Conservation (phyloP, 306 rosid species). For the Hylodesmum podocarpum region DNA sequence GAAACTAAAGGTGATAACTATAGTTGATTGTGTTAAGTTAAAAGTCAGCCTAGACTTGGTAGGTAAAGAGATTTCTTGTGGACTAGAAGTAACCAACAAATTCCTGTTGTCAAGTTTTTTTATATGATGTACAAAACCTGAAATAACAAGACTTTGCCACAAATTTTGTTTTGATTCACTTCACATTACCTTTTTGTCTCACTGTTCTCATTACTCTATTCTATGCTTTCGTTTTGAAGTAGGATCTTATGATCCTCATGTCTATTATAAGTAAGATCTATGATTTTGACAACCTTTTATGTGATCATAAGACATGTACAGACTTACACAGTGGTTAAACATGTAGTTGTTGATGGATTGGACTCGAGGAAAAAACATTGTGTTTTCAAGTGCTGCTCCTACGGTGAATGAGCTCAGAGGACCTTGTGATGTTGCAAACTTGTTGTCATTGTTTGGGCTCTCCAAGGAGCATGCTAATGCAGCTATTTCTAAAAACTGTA, state of each 20-base stretch:
- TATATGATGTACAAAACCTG: background rate
- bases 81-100: background rate
- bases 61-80: background rate
- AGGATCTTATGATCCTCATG: background rate
- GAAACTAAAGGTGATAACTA: too few relatives aligned
- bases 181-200: background rate
- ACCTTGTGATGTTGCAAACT: slow-evolving; percentile 84
- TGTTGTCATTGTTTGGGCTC: slow-evolving; percentile 72
- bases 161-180: background rate
- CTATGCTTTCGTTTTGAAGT: slow-evolving; percentile 4
- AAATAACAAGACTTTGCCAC: background rate
- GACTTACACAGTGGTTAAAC: slow-evolving; percentile 21
- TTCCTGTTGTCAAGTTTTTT: background rate
- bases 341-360: slow-evolving; percentile 81
- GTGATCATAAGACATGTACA: background rate
- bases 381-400: slow-evolving; percentile 75
- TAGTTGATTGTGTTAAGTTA: background rate
- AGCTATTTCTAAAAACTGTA: slow-evolving; percentile 81
- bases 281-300: background rate
- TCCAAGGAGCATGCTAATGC: slow-evolving; percentile 77
- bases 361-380: slow-evolving; percentile 74
- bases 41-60: background rate
- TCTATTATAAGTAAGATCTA: background rate
- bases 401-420: slow-evolving; percentile 82
- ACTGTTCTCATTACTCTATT: background rate